A percentile compares a stretch with the other conserved stretches of the same genome.
Conservation (phyloP, 164 flowering plant genomes). For the Umbilicus rupestris region DNA sequence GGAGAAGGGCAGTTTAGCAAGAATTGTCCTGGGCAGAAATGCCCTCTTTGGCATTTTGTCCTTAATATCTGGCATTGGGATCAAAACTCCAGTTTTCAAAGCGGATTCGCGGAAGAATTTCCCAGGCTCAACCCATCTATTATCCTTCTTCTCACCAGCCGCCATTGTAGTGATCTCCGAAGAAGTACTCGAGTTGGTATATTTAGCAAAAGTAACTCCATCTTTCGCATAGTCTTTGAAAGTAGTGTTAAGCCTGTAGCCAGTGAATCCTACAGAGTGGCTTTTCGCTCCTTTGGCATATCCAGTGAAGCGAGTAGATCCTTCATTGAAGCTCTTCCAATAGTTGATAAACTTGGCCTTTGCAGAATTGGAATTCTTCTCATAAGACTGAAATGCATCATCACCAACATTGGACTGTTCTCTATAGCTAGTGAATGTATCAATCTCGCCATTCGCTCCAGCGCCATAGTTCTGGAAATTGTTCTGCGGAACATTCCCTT, state of each 20-base stretch:
- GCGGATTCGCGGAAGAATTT: conserved; percentile 51
- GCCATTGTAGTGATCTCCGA: conserved; percentile 8
- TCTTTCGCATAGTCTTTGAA: conserved; percentile 44
- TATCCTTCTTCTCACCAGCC: conserved; percentile 28
- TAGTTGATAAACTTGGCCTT: conserved; percentile 38
- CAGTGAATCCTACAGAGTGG: conserved; percentile 26
- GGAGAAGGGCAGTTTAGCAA: conserved; percentile 53
- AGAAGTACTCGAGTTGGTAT: conserved; percentile 23
- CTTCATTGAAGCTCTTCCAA: conserved; percentile 46
- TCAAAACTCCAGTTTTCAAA: conserved; percentile 38
- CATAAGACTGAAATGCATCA: conserved; percentile 44
- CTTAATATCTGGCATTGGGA: conserved; percentile 65
- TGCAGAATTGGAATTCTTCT: conserved; percentile 35
- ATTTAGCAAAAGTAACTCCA: conserved; percentile 24
- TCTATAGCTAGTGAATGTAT: conserved; percentile 43
- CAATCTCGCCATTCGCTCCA: conserved; percentile 33
- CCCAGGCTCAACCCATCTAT: conserved; percentile 66
- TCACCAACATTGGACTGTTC: conserved; percentile 60
- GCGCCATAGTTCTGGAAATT: conserved; percentile 42
- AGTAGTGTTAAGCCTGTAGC: conserved; percentile 41
- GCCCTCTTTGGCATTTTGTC: conserved; percentile 71
- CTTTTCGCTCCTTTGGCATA: conserved; percentile 31
- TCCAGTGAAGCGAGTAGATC: conserved; percentile 39
- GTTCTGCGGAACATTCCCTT: conserved; percentile 42
- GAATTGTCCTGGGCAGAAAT: conserved; percentile 48